Evolutionary conservation across 2,329 filamentous ascomycete genomes (phyloP).

Genomic region (Neoscytalidium dimidiatum): DNA sequence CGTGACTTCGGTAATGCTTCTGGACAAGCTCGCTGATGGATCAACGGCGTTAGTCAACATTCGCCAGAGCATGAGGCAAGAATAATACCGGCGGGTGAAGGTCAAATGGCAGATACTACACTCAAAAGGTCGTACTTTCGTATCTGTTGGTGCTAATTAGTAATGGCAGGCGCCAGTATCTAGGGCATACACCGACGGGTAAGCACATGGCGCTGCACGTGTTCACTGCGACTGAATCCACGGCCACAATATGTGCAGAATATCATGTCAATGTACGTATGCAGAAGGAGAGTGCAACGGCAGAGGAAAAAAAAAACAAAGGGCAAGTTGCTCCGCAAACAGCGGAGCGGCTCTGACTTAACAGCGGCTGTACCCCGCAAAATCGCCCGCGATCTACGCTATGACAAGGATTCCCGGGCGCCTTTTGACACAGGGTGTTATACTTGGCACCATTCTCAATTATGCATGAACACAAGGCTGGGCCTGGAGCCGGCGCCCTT

Average conservation of each 20-base stretch:
- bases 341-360: background rate
- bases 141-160: background rate
- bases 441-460: background rate
- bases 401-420: background rate
- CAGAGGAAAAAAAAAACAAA: background rate
- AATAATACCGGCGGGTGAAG: background rate
- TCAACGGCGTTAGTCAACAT: no score
- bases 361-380: background rate
- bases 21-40: background rate
- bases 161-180: no score
- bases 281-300: background rate
- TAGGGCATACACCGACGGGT: background rate
- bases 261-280: background rate
- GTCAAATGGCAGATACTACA: background rate
- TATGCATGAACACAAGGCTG: background rate
- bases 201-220: background rate
- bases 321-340: background rate
- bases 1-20: background rate
- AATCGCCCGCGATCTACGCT: background rate
- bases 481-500: no score
- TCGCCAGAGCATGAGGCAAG: background rate
- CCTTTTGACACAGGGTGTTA: background rate
- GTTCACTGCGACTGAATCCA: background rate
- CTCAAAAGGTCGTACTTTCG: background rate
- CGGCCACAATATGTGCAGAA: background rate